Evolutionary conservation across 169 alveolate species (phyloP).

Genomic region (Eimeria necatrix): DNA sequence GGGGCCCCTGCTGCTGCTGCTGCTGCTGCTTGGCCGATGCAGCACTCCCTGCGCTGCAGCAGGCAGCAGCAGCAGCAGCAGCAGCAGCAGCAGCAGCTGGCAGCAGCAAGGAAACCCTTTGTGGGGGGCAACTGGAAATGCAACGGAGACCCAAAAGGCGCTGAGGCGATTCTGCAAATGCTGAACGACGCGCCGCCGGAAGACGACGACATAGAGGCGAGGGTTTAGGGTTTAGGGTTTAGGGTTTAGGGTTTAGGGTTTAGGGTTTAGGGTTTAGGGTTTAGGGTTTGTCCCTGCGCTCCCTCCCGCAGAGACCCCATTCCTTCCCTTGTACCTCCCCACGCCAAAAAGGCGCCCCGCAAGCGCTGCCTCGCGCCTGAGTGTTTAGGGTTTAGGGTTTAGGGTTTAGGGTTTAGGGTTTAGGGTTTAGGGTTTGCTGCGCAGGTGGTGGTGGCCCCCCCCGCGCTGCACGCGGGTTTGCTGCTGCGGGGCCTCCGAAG

Average conservation of each 20-base stretch:
- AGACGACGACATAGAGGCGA: background rate
- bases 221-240: conserved; percentile 35
- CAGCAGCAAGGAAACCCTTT: conserved; percentile 87
- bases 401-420: background rate
- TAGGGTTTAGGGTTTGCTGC: conserved; percentile 6
- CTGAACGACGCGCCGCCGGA: conserved; percentile 84
- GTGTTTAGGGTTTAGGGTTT: background rate
- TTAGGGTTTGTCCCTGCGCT: too few species aligned
- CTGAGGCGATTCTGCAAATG: conserved; percentile 78
- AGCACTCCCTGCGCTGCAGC: background rate
- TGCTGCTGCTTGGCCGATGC: background rate
- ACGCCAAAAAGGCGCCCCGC: too few species aligned
- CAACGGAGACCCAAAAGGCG: conserved; percentile 92
- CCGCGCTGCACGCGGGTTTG: conserved; percentile 90
- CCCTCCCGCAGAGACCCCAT: too few species aligned
- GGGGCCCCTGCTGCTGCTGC: too few species aligned
- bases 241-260: background rate
- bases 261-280: too few species aligned
- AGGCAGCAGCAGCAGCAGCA: background rate
- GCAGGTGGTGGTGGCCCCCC: conserved; percentile 94
- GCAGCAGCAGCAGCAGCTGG: background rate
- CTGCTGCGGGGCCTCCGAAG: conserved; percentile 84
- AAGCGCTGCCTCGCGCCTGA: too few species aligned
- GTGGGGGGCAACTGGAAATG: conserved; percentile 98
- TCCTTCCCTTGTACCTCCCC: too few species aligned